These are phyloP conservation scores for Scalesia atractyloides DNA, from an alignment of 129 eudicot genomes.

Conservation along the genomic window DNA sequence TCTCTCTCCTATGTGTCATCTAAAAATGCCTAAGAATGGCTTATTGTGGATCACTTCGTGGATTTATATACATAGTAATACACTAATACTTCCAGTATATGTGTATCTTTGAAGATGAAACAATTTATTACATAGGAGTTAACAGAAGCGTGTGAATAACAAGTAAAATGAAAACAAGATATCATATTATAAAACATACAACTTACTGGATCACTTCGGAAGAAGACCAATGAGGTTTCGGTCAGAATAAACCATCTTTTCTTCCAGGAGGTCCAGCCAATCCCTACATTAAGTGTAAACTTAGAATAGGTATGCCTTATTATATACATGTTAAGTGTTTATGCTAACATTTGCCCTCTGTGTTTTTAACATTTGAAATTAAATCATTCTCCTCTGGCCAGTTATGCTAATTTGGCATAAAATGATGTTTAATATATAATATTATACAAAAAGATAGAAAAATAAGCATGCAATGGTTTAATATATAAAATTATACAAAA, in stretches of 20 bases:
- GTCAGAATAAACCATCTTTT: slow-evolving; percentile 93
- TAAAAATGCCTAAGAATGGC: no score
- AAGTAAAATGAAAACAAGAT: slow-evolving; percentile 11
- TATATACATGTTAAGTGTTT: slow-evolving; percentile 1
- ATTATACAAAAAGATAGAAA: no score
- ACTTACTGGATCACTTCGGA: slow-evolving; percentile 95
- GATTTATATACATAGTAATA: no score
- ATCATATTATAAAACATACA: neutral
- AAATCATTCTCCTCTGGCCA: neutral
- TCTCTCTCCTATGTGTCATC: no score
- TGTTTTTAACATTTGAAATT: neutral
- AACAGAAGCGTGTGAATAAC: slow-evolving; percentile 21
- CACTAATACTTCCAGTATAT: no score
- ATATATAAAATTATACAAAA: no score
- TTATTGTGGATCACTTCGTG: no score
- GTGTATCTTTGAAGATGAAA: no score
- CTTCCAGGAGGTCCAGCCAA: slow-evolving; percentile 99
- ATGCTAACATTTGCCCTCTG: neutral
- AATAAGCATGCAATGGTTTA: no score
- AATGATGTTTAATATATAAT: neutral
- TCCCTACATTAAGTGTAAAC: slow-evolving; percentile 51
- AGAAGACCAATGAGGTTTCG: slow-evolving; percentile 88
- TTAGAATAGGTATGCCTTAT: neutral
- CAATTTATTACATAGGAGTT: no score
- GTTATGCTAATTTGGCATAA: neutral